Evolutionary conservation across 768 basidiomycete species (phyloP), one percentile per base, ranked within the genome.

Genomic region (Astraeus odoratus): DNA sequence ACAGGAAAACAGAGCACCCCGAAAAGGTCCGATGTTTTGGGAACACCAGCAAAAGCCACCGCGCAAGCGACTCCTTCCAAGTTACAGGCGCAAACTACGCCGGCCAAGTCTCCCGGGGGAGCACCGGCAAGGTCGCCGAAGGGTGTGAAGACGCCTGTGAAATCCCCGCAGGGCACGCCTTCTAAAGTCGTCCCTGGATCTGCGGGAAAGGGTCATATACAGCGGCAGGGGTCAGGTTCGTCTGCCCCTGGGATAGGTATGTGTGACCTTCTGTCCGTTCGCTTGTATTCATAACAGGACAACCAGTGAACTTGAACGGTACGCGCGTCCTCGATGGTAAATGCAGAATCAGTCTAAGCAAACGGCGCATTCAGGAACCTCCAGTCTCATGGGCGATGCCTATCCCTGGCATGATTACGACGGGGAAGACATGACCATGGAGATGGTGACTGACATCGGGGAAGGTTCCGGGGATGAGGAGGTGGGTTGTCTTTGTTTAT

Each of bases 381-480:
- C 55, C 20, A 51, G 58, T 42, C 37, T 52, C 20, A 51, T 60
- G 20, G 50, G 52, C 25, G 33, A 51, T 37, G 38, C 44, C 23
- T 49, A 57, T 51, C 29, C 46, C 19, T 64, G 61, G 60, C 60
- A 60, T 22, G 56, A 65, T 19, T 53, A 57, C 50, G 79, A 78
- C 16, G 77, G 75, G 38, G 74, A 79, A 20, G 76, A 79, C 25
- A 78, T 82, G 72, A 78, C 76, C 16, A 64, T 86, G 51, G 86
- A 88, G 54, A 79, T 88, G 77, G 58, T 83, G 40, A 89, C 83
- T 20, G 62, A 72, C 27, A 57, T 64, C 16, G 60, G 64, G 9
- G 83, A 83, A 47, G 78, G 77, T 5, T 72, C 80, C 20, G 73
- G 83, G 2, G 83, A 88, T 52, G 86, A 89, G 54, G 86, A 88